Conservation (phyloP, 129 eudicot genomes). For the Ambrosia trifida region DNA sequence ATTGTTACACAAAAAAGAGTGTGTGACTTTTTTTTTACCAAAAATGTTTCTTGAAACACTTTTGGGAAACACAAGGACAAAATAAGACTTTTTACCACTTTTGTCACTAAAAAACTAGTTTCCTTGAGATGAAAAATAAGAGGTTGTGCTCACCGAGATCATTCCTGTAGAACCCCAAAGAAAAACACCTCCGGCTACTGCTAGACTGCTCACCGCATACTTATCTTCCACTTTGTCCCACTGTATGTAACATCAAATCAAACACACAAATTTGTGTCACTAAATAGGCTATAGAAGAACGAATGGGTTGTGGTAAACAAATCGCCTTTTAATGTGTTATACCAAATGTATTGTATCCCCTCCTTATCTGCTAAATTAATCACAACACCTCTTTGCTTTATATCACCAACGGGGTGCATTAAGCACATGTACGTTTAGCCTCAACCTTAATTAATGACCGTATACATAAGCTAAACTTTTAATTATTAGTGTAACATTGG, state of each 20-base stretch:
- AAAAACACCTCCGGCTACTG: conserved; percentile 62
- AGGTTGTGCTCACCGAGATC: conserved; percentile 56
- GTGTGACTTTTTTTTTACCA: no score
- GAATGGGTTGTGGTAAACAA: not conserved
- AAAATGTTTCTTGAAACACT: no score
- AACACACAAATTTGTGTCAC: not conserved
- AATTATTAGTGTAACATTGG: no score
- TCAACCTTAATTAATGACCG: not conserved
- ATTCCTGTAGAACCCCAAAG: conserved; percentile 76
- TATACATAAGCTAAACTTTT: not conserved
- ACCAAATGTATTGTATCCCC: no score
- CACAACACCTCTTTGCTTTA: no score
- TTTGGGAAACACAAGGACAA: no score
- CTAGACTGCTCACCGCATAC: conserved; percentile 85
- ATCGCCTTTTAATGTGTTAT: no score
- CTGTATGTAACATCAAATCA: conserved; percentile 22
- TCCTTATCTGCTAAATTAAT: no score
- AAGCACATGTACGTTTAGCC: no score
- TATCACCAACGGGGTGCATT: no score
- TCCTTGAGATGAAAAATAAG: not conserved
- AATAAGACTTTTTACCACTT: no score
- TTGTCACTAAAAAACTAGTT: no score
- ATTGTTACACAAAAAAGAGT: not conserved
- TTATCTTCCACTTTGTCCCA: conserved; percentile 98
- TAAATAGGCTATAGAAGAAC: not conserved